Base-by-base conservation (phyloP, 2,329 filamentous ascomycete species). In the Claviceps arundinis region DNA sequence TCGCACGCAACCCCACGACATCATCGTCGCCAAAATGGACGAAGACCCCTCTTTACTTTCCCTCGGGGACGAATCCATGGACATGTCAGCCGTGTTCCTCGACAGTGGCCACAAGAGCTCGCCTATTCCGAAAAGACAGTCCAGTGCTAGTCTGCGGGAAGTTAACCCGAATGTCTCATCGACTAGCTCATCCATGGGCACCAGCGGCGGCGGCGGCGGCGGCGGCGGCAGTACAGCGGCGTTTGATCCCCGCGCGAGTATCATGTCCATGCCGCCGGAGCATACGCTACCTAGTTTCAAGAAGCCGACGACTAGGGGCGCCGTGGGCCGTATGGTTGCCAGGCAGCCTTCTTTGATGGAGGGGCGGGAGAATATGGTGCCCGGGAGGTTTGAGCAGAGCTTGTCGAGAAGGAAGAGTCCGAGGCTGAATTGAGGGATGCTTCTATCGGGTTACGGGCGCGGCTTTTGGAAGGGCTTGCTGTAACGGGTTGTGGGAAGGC, bases 1-100 rank as follows among this genome's bases (percentile, higher is more conserved):
- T 3, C 81, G 83, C 26, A 97, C 93, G 0, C 68, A 69, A 26
- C 57, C 73, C 0, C 73, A 73, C 56, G 71, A 73, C 1, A 57
- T 65, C 14, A 66, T 78, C 17, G 64, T 76, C 38, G 68, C 70
- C 16, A 67, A 65, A 44, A 61, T 73, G 48, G 64, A 70, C 17
- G 70, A 68, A 19, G 54, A 47, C 13, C 22, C 44, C 4, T 40
- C 26, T 13, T 43, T 48, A 1, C 30, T 7, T 22, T 7, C 44
- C 3, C 24, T 46, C 2, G 45, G 24, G 3, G 55, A 56, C 1
- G 53, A 50, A 1, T 38, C 38, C 13, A 43, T 34, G 1, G 50
- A 54, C 41, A 74, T 74, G 58, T 62, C 69, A 9, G 71, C 75
- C 48, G 56, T 68, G 6, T 59, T 63, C 50, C 50, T 54, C 24